Evolutionary conservation across 2,329 filamentous ascomycete genomes (phyloP).

Genomic region (Lachnellula arida): DNA sequence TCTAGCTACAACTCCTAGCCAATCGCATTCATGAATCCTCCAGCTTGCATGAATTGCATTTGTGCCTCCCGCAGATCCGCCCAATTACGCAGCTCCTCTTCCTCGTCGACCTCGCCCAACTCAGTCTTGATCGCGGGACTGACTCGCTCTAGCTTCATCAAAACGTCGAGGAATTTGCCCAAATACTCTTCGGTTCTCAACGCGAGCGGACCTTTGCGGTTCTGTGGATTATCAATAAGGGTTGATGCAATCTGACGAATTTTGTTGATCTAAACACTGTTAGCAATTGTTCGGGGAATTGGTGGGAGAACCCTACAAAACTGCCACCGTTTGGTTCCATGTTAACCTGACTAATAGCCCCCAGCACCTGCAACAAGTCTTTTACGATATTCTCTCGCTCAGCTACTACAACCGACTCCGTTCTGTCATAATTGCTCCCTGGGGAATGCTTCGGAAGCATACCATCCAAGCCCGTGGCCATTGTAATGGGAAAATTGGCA

Average conservation of each 20-base stretch:
- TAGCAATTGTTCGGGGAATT: not conserved
- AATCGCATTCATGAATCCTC: slow-evolving; percentile 43
- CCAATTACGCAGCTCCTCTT: slow-evolving; percentile 73
- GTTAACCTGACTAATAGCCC: slow-evolving; percentile 75
- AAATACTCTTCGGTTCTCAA: slow-evolving; percentile 66
- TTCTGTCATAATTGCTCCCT: slow-evolving; percentile 40
- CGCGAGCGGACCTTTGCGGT: slow-evolving; percentile 47
- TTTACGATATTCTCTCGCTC: slow-evolving; percentile 81
- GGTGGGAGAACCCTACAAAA: slow-evolving; percentile 45
- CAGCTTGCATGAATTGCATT: slow-evolving; percentile 62
- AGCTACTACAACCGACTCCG: slow-evolving; percentile 52
- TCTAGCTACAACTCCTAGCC: not conserved
- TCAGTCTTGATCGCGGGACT: slow-evolving; percentile 39
- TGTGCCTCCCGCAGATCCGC: slow-evolving; percentile 76
- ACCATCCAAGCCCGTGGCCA: slow-evolving; percentile 25
- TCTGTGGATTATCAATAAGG: slow-evolving; percentile 59
- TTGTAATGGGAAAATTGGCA: slow-evolving; percentile 22
- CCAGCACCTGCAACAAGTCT: slow-evolving; percentile 69
- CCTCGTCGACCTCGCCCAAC: slow-evolving; percentile 54
- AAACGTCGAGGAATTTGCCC: slow-evolving; percentile 65
- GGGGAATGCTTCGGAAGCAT: slow-evolving; percentile 31
- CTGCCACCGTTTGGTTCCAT: slow-evolving; percentile 69
- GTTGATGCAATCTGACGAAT: slow-evolving; percentile 81
- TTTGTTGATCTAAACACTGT: slow-evolving; percentile 58
- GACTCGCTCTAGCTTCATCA: slow-evolving; percentile 62